Percentiles rank a stretch among this genome's conserved stretches.
phyloP scores from a whole-genome alignment of 2,329 filamentous ascomycete species.

The Rhynchosporium agropyri region DNA sequence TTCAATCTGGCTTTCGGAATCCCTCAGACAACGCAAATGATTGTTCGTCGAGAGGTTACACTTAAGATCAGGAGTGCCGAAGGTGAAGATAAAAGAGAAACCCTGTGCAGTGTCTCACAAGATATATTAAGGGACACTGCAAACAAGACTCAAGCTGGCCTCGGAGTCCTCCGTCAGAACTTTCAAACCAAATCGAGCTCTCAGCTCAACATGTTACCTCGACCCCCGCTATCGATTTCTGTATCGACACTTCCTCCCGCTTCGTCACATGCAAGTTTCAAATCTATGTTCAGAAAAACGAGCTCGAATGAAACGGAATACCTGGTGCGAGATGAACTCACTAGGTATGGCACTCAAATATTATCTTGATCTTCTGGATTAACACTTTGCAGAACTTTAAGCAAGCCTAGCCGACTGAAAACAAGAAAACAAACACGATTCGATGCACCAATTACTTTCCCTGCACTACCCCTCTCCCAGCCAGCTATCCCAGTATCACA shows the following conservation, averaged over 20 bases:
- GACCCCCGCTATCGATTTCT: background rate
- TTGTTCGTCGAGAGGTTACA: slow-evolving; percentile 3
- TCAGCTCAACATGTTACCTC: background rate
- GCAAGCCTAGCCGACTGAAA: background rate
- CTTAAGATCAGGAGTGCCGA: slow-evolving; percentile 10
- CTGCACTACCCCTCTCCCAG: background rate
- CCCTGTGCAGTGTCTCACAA: background rate
- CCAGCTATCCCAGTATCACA: background rate
- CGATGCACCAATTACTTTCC: background rate
- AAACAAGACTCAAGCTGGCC: background rate
- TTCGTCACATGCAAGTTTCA: background rate
- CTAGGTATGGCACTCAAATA: background rate
- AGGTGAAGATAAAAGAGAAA: background rate
- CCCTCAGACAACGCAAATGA: slow-evolving; percentile 1
- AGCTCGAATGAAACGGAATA: slow-evolving; percentile 15
- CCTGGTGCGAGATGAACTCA: background rate
- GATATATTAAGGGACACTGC: background rate
- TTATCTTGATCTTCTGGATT: background rate
- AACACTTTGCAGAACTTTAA: background rate
- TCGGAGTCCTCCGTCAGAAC: slow-evolving; percentile 20
- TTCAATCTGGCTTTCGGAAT: slow-evolving; percentile 29
- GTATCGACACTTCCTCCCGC: background rate
- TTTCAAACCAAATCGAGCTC: slow-evolving; percentile 23
- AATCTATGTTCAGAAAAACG: slow-evolving; percentile 9
- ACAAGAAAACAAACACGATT: background rate